Base-by-base conservation (phyloP, 805 yeast genomes). In the Spathaspora gorwiae region DNA sequence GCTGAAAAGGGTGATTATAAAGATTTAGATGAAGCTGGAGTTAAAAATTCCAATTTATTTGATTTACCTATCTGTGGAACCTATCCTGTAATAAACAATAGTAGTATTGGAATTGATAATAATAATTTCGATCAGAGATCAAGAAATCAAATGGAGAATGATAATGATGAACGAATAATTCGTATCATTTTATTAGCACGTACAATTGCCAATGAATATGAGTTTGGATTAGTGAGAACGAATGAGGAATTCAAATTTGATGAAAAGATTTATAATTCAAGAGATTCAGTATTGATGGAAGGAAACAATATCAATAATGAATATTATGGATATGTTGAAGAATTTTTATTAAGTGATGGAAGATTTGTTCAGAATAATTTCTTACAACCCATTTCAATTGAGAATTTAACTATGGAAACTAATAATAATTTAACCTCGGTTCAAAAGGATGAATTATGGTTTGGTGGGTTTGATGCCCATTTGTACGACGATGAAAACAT, bases 21-120 rank as follows among this genome's bases (percentile, higher is more conserved):
- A 35, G 75, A 69, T 39, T 64, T 70, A 32, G 70, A 64, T 39
- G 73, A 73, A 19, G 78, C 83, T 3, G 89, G 90, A 8, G 76
- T 83, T n/a, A 61, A 62, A 39, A 78, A 75, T 46, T 48, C 54
- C 29, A 73, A 76, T 50, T 68, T 81, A 46, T 78, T 83, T 57
- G 90, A 85, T 61, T 62, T 77, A 39, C 90, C 92, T 6, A 70
- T 77, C 7, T 80, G 87, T 53, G 92, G 90, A 8, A 65, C 73
- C 0, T 59, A 62, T 13, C 68, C 70, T 0, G 54, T 61, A 7
- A 52, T 64, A 13, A 62, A 59, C 42, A 53, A 35, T 32, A 39
- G 41, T 26, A 40, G 43, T 24, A 26, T 26, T 34, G 29, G 37
- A 12, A 11, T 26, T 9, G 27, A 27, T 10, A 39, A 38, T 45